Conservation (phyloP, 805 yeast genomes). For the Candida ovalis region DNA sequence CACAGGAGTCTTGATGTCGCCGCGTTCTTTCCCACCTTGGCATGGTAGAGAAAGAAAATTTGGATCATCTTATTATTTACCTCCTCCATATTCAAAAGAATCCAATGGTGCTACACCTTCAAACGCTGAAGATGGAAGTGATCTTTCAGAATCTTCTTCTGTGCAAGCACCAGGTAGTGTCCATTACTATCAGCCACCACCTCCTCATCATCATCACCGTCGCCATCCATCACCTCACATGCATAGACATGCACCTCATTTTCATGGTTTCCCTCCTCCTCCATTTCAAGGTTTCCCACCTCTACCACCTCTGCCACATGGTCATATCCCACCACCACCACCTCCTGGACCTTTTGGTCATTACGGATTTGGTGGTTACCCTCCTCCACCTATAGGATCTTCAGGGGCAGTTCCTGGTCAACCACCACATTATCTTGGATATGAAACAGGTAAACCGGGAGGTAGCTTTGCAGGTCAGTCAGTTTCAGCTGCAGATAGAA, state of each 20-base stretch:
- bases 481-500: background rate
- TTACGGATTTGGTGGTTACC: background rate
- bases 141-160: constrained; percentile 8
- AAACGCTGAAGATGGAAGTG: constrained; percentile 5
- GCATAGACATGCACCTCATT: constrained; percentile 18
- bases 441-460: background rate
- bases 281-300: constrained; percentile 16
- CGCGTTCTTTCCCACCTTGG: background rate
- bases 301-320: constrained; percentile 17
- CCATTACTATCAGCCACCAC: constrained; percentile 8
- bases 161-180: constrained; percentile 3
- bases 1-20: background rate
- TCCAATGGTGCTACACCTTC: background rate
- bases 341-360: constrained; percentile 1
- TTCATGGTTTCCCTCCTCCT: constrained; percentile 19
- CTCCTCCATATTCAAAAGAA: constrained; percentile 1
- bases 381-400: constrained; percentile 9
- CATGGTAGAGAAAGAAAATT: background rate
- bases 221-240: constrained; percentile 11
- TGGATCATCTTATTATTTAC: background rate
- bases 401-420: background rate
- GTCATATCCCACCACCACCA: constrained; percentile 13
- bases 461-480: background rate
- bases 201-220: constrained; percentile 12
- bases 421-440: background rate